Conservation (phyloP, 176 grass and related monocot species). For the Thinopyrum elongatum region DNA sequence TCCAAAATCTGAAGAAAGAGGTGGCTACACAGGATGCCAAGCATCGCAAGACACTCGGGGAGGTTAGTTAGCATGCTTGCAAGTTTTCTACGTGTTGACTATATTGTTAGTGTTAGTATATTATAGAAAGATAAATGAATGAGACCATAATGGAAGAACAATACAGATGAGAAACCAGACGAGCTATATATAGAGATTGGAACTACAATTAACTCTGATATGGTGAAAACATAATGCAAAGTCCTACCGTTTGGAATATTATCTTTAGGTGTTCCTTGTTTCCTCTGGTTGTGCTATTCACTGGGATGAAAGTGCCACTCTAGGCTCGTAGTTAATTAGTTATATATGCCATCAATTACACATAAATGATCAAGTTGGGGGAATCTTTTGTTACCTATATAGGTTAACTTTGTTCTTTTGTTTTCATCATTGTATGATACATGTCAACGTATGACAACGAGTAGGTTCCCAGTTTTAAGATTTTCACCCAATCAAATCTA, state of each 20-base stretch:
- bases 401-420: not conserved
- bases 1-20: slow-evolving; percentile 93
- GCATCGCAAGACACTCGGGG: slow-evolving; percentile 87
- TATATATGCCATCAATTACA: not conserved
- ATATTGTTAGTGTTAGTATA: not conserved
- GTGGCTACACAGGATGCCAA: slow-evolving; percentile 82
- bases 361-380: not conserved
- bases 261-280: not conserved
- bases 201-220: not conserved
- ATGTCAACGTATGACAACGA: not conserved
- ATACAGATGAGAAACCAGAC: not conserved
- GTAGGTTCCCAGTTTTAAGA: not conserved
- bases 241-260: not conserved
- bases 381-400: no score
- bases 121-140: not conserved
- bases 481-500: not conserved
- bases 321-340: not conserved
- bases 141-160: not conserved
- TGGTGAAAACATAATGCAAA: not conserved
- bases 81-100: not conserved
- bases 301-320: not conserved
- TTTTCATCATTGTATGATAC: not conserved
- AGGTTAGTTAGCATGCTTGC: slow-evolving; percentile 46
- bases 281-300: not conserved
- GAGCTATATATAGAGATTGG: not conserved